Evolutionary conservation across 306 rosid genomes (phyloP).

Genomic region (Senna tora): DNA sequence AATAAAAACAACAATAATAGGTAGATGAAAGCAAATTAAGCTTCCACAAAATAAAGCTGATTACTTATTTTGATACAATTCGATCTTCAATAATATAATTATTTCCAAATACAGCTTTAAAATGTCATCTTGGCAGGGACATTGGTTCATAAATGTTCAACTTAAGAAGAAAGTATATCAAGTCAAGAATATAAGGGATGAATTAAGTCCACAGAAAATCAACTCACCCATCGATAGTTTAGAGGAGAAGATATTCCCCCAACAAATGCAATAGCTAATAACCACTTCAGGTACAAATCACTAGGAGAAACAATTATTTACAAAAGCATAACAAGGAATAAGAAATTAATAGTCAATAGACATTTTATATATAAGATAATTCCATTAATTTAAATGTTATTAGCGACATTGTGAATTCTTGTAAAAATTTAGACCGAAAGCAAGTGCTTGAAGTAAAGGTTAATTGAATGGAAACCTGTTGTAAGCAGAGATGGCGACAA

Average conservation of each 20-base stretch:
- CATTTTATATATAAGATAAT: not conserved
- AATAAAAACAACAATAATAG: not conserved
- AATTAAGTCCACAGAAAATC: constrained; percentile 1
- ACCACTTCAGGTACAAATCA: constrained; percentile 85
- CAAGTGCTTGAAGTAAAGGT: not conserved
- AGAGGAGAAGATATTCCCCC: constrained; percentile 88
- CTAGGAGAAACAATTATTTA: constrained; percentile 40
- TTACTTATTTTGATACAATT: not conserved
- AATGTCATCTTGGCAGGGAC: constrained; percentile 8
- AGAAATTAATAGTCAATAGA: not conserved
- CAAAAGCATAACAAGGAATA: not conserved
- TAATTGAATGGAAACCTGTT: constrained; percentile 53
- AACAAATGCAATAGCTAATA: constrained; percentile 83
- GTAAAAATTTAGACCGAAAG: not conserved
- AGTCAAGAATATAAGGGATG: not conserved
- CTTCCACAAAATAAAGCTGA: not conserved
- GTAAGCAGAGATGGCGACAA: constrained; percentile 78
- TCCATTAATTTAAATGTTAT: too few relatives aligned
- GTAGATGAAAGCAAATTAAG: not conserved
- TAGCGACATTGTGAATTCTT: too few relatives aligned
- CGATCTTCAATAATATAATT: not conserved
- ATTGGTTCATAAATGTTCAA: constrained; percentile 17
- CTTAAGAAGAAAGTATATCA: not conserved
- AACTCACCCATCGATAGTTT: constrained; percentile 87
- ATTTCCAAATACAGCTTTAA: not conserved